Evolutionary conservation across 1,139 yeast species (phyloP).

Genomic region (Pichia sp.): DNA sequence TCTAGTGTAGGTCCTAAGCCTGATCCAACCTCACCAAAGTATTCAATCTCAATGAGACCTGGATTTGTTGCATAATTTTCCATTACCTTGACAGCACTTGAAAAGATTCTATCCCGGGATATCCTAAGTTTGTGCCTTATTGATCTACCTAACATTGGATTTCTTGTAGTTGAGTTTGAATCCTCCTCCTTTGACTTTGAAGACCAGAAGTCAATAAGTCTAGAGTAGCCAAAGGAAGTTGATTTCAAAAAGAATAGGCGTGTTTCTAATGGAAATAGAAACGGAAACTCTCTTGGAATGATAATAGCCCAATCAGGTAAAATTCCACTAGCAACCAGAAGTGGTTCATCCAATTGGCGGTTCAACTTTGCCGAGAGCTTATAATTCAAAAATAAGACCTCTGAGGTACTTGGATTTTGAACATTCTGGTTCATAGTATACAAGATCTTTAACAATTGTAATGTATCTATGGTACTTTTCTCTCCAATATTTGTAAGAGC

Average conservation of each 20-base stretch:
- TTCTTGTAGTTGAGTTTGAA: constrained; percentile 22
- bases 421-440: constrained; percentile 42
- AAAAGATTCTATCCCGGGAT: constrained; percentile 64
- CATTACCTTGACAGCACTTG: constrained; percentile 77
- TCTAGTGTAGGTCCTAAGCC: constrained; percentile 96
- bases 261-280: constrained; percentile 79
- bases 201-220: constrained; percentile 80
- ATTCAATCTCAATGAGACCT: constrained; percentile 81
- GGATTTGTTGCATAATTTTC: constrained; percentile 76
- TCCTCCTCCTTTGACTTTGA: constrained; percentile 38
- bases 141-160: constrained; percentile 57
- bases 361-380: constrained; percentile 83
- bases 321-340: constrained; percentile 82
- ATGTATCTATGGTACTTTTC: constrained; percentile 43
- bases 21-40: constrained; percentile 89
- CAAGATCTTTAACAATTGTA: constrained; percentile 54
- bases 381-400: constrained; percentile 62
- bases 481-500: constrained; percentile 38
- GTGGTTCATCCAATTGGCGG: constrained; percentile 84
- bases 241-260: constrained; percentile 76
- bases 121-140: constrained; percentile 78
- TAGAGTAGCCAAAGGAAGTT: constrained; percentile 87
- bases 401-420: constrained; percentile 37
- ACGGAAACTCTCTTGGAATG: constrained; percentile 69
- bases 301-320: constrained; percentile 83